Base-by-base conservation (phyloP, 306 rosid species). In the Canavalia ensiformis region DNA sequence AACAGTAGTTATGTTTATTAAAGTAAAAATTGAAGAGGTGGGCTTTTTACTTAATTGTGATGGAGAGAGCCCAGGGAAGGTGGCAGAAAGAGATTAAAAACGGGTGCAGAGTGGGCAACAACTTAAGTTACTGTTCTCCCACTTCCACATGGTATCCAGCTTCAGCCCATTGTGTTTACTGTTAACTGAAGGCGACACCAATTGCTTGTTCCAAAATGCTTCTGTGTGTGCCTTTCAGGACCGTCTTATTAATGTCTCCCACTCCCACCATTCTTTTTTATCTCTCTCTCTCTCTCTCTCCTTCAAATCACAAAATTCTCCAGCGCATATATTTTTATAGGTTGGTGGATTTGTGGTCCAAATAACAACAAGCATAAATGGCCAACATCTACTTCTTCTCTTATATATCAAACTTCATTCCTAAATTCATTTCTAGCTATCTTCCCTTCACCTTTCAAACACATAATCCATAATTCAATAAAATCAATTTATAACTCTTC, bases 141-240 rank as follows among this genome's bases (percentile, higher is more conserved):
- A 30, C 59, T 65, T 12, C 46, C 86, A 88, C 90, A 90, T 78
- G 88, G 72, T 83, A 81, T 81, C 88, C 78, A 18, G 25, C 25
- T 18, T 18, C 4, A 81, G 59, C 80, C 92, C 92, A 84, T 87
- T 87, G 86, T 85, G 87, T 79, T 64, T 55, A 18, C 25, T 68
- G 73, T 70, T 72, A 85, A 78, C 42, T 81, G 89, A 89, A 82
- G 89, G 76, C 73, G 86, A 86, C 90, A 67, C 84, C 72, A 75
- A 68, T 47, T 82, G 25, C 56, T 45, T 68, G 0, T 83, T 84
- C 75, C 79, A 34, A 67, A 75, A 60, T 77, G 73, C 33, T 44
- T 51, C 1, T 62, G 55, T 64, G 30, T 49, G 69, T 56, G 82
- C 72, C 86, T 85, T 82, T 84, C 31, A 88, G 90, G 92, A 90